These are phyloP conservation scores for Kalaharituber pfeilii DNA, from an alignment of 2,329 filamentous ascomycete species.

Conservation along the genomic window DNA sequence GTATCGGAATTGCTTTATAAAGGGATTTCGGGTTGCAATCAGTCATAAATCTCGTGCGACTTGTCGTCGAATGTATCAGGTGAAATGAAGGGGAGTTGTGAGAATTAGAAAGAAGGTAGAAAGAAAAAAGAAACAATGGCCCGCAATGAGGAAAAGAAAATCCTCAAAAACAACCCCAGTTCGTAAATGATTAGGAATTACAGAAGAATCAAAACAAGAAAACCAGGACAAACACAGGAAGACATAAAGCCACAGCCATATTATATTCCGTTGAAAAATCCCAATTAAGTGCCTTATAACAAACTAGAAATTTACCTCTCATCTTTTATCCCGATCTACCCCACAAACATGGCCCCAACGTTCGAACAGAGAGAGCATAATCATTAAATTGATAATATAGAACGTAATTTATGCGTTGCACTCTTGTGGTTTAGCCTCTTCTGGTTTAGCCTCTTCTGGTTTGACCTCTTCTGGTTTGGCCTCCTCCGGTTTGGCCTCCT, in stretches of 20 bases:
- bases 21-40: background rate
- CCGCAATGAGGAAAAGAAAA: background rate
- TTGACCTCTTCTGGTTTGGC: background rate
- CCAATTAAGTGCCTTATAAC: background rate
- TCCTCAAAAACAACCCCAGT: background rate
- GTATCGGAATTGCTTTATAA: background rate
- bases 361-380: too few relatives aligned
- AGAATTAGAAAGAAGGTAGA: constrained; percentile 2
- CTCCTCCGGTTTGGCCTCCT: background rate
- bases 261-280: background rate
- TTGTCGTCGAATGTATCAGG: too few relatives aligned
- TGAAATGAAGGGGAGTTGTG: too few relatives aligned
- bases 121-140: background rate
- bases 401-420: background rate
- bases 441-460: background rate
- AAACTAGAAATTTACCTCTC: too few relatives aligned
- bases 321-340: background rate
- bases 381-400: background rate
- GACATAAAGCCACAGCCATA: background rate
- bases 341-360: too few relatives aligned
- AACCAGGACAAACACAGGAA: background rate
- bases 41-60: background rate
- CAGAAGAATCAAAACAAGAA: too few relatives aligned
- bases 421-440: background rate
- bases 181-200: too few relatives aligned